phyloP scores from a whole-genome alignment of 1,284 basidiomycete species.

The Agaricales sp. region DNA sequence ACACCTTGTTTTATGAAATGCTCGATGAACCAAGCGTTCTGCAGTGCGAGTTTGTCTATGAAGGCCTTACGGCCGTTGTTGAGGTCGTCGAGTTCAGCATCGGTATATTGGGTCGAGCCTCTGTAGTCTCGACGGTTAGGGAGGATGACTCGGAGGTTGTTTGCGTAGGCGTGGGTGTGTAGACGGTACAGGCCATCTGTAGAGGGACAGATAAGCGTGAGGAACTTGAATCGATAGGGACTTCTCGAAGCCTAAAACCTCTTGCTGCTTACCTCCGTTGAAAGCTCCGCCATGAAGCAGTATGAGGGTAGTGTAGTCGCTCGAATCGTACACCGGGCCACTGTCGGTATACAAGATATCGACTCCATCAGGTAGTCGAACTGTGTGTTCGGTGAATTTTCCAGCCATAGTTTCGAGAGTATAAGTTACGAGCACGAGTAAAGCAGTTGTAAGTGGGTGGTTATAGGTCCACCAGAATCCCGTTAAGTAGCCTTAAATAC shows the following conservation, averaged over 20 bases:
- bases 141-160: constrained; percentile 20
- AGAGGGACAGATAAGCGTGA: neutral
- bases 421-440: too few species aligned
- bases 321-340: constrained; percentile 18
- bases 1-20: constrained; percentile 17
- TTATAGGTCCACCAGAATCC: too few species aligned
- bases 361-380: constrained; percentile 3
- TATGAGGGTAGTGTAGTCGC: constrained; percentile 22
- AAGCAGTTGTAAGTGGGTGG: too few species aligned
- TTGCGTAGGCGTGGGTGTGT: constrained; percentile 10
- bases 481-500: too few species aligned
- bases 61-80: constrained; percentile 15
- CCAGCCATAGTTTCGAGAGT: too few species aligned
- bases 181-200: constrained; percentile 19
- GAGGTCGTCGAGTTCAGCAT: constrained; percentile 20
- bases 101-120: constrained; percentile 23
- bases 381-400: too few species aligned
- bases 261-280: constrained; percentile 17
- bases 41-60: constrained; percentile 16
- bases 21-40: constrained; percentile 18
- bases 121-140: constrained; percentile 23
- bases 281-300: constrained; percentile 23
- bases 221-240: neutral
- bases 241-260: neutral
- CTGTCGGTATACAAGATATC: constrained; percentile 22